Evolutionary conservation across 164 flowering plant genomes (phyloP).

Genomic region (Litsea cubeba): DNA sequence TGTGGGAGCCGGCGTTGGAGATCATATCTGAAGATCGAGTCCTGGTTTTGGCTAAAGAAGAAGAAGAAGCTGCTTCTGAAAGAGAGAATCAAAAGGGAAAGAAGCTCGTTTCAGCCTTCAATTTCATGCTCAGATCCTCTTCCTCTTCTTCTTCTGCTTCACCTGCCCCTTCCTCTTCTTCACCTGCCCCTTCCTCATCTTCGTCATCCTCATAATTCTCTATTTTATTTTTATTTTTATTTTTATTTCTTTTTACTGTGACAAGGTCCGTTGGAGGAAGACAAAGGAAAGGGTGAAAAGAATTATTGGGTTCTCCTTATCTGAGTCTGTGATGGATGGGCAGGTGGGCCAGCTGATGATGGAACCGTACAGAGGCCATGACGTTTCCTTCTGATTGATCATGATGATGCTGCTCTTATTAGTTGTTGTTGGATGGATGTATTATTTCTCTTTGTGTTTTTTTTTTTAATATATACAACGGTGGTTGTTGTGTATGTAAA

Average conservation of each 20-base stretch:
- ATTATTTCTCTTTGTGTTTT: too few relatives aligned
- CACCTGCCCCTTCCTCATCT: not conserved
- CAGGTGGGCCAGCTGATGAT: not conserved
- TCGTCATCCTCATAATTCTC: not conserved
- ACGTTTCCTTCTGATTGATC: not conserved
- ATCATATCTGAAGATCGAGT: constrained; percentile 10
- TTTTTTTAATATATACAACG: too few relatives aligned
- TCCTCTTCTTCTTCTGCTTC: not conserved
- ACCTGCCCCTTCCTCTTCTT: not conserved
- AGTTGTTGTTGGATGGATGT: too few relatives aligned
- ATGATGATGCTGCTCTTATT: too few relatives aligned
- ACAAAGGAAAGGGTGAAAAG: not conserved
- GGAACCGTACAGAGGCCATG: not conserved
- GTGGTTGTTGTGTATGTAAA: too few relatives aligned
- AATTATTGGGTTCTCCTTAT: not conserved
- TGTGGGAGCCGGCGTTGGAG: constrained; percentile 17
- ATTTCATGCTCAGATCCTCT: constrained; percentile 1
- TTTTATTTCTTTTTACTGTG: not conserved
- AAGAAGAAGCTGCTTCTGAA: not conserved
- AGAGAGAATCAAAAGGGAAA: constrained; percentile 1
- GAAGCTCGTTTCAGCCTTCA: constrained; percentile 5
- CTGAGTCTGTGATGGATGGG: not conserved
- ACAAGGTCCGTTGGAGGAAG: not conserved
- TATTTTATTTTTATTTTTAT: not conserved
- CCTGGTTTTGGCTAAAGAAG: not conserved